phyloP scores from a whole-genome alignment of 148 eudicot genomes.

The Rhododendron simsii region DNA sequence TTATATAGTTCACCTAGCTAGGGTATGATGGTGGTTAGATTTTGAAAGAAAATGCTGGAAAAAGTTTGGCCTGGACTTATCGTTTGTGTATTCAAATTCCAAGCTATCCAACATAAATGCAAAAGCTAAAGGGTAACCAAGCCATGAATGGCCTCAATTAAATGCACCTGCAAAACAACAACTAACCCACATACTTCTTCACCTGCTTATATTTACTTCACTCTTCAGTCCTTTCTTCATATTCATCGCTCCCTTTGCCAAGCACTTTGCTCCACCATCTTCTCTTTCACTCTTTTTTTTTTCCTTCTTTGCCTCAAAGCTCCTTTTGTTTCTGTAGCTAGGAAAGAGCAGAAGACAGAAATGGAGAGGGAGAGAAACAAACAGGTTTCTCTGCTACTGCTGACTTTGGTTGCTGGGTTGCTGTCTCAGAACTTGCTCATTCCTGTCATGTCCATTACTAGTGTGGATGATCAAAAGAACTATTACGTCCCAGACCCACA shows the following conservation, averaged over 20 bases:
- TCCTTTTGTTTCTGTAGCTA: too few species aligned
- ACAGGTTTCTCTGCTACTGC: constrained; percentile 24
- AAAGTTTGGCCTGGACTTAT: not conserved
- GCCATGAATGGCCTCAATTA: constrained; percentile 21
- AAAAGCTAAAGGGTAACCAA: not conserved
- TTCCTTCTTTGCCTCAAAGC: not conserved
- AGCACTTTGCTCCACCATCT: constrained; percentile 3
- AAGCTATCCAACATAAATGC: not conserved
- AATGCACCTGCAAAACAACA: constrained; percentile 55
- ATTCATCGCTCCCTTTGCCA: constrained; percentile 18
- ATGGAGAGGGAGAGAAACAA: constrained; percentile 25
- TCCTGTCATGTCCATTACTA: constrained; percentile 23
- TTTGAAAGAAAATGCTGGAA: not conserved
- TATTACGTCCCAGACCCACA: constrained; percentile 24
- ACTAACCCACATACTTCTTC: constrained; percentile 50
- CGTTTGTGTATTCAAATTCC: not conserved
- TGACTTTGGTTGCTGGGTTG: constrained; percentile 27
- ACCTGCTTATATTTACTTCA: constrained; percentile 57
- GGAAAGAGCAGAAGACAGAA: not conserved
- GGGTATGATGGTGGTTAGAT: not conserved
- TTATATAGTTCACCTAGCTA: not conserved
- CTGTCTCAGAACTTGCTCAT: constrained; percentile 38
- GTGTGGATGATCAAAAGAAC: constrained; percentile 30
- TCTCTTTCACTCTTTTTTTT: not conserved
- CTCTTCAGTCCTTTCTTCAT: constrained; percentile 21